A percentile compares a stretch with the other conserved stretches of the same genome.
Conservation (phyloP, 352 stramenopile genomes). For the Hyphochytrium catenoides region DNA sequence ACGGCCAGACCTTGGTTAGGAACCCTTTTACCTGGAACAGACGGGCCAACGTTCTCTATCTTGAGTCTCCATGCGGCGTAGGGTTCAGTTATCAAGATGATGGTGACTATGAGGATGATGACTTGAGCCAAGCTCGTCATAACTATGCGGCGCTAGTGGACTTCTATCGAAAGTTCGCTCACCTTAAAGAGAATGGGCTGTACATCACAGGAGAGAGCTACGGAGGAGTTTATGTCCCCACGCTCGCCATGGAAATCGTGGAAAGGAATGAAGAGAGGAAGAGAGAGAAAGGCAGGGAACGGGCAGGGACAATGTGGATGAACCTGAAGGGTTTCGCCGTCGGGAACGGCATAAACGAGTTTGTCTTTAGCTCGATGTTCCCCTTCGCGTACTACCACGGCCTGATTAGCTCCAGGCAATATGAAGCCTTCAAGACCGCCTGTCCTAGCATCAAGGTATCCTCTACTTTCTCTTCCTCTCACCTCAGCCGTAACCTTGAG, state of each 20-base stretch:
- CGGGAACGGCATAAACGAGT: conserved; percentile 60
- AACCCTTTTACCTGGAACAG: conserved; percentile 32
- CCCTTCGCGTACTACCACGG: conserved; percentile 54
- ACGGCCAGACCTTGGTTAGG: conserved; percentile 17
- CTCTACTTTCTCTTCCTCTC: too few relatives aligned
- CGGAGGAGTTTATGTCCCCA: conserved; percentile 46
- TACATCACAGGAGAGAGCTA: conserved; percentile 53
- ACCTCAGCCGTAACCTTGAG: too few relatives aligned
- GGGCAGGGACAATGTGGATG: conserved; percentile 19
- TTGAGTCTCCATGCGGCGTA: conserved; percentile 30
- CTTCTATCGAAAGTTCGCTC: conserved; percentile 63
- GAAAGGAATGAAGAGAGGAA: conserved; percentile 12
- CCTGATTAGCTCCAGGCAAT: conserved; percentile 32
- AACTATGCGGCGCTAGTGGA: conserved; percentile 45
- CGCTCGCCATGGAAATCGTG: conserved; percentile 24
- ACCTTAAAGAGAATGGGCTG: conserved; percentile 42
- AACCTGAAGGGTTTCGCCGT: conserved; percentile 66
- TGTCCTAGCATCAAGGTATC: conserved; percentile 25
- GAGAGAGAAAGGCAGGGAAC: conserved; percentile 10
- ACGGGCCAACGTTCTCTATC: conserved; percentile 23
- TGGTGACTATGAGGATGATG: conserved; percentile 33
- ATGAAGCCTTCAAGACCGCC: conserved; percentile 20
- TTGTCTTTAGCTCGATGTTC: conserved; percentile 21
- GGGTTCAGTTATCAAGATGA: conserved; percentile 35
- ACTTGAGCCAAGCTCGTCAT: conserved; percentile 36